Evolutionary conservation across 2,329 filamentous ascomycete species (phyloP), one percentile per base, ranked within the genome.

Genomic region (Plectosphaerella cucumerina): DNA sequence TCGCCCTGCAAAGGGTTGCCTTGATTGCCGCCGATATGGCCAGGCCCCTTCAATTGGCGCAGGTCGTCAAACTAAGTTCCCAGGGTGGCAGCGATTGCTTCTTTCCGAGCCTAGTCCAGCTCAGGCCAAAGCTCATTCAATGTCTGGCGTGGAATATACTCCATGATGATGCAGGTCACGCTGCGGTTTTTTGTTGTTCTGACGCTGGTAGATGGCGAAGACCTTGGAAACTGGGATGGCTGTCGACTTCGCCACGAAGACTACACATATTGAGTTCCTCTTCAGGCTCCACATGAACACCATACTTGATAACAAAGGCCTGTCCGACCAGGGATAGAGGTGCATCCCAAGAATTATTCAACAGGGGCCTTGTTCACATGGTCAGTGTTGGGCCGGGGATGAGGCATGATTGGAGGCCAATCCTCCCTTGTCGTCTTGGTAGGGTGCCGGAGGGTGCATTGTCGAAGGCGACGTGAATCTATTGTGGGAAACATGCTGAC

Each of bases 261-360:
- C n/a, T n/a, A n/a, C 64, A 50, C 64, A 68, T 67, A 43, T 63
- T 67, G 47, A 61, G 55, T 21, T 61, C 63, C 56, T 68, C 64
- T 10, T 59, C 48, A 6, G 63, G 55, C 26, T 57, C 49, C 45
- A 63, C 55, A 57, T 60, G 15, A 14, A 11, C 15, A 12, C 46
- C 46, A 31, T 48, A 48, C 34, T 48, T 48, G 20, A 60, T 58
- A 10, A 57, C 54, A 48, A 58, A 52, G n/a, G 48, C 44, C 31
- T 50, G n/a, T 17, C 52, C 53, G 33, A 65, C 53, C 31, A 45
- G 42, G 31, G 59, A 56, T 14, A 48, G 6, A 34, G 15, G 35
- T 12, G 35, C 12, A 14, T 39, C n/a, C 35, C 35, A n/a, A 39
- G 17, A 9, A 39, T 15, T 39, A 10, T 6, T 39, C 35, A 15